A percentile compares a stretch with the other conserved stretches of the same genome.
phyloP scores from a whole-genome alignment of 768 basidiomycete species.

The Suillus occidentalis region DNA sequence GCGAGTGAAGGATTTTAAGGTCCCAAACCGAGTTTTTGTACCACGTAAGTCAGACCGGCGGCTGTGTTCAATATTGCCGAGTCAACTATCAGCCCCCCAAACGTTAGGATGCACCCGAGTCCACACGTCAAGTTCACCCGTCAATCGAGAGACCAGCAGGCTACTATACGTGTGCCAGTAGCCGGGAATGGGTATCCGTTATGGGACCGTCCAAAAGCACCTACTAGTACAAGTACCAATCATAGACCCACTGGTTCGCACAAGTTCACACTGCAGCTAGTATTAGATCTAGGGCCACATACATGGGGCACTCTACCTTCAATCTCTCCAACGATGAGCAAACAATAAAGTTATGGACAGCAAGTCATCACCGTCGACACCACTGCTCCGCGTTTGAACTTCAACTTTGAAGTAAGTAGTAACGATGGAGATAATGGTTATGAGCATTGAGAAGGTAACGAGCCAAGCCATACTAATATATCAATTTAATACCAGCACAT shows the following conservation, averaged over 20 bases:
- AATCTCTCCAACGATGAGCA: neutral
- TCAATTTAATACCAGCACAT: too few relatives aligned
- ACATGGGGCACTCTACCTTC: neutral
- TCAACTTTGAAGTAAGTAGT: too few relatives aligned
- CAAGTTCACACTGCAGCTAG: neutral
- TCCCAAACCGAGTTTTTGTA: neutral
- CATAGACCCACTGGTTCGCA: neutral
- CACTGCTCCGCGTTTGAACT: neutral
- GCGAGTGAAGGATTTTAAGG: neutral
- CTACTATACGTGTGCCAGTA: neutral
- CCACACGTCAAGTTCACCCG: neutral
- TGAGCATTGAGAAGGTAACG: neutral
- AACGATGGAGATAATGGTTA: neutral
- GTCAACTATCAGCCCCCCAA: neutral
- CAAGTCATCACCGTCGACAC: neutral
- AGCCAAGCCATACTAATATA: neutral
- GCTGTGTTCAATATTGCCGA: neutral
- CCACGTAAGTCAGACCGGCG: conserved; percentile 1
- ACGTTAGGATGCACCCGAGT: neutral
- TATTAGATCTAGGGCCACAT: neutral
- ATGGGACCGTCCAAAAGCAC: neutral
- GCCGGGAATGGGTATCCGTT: neutral
- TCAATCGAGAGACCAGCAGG: neutral
- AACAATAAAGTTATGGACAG: neutral
- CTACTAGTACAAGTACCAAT: neutral